These are phyloP conservation scores for Daedaleopsis nitida DNA, from an alignment of 768 basidiomycete species.

Conservation along the genomic window DNA sequence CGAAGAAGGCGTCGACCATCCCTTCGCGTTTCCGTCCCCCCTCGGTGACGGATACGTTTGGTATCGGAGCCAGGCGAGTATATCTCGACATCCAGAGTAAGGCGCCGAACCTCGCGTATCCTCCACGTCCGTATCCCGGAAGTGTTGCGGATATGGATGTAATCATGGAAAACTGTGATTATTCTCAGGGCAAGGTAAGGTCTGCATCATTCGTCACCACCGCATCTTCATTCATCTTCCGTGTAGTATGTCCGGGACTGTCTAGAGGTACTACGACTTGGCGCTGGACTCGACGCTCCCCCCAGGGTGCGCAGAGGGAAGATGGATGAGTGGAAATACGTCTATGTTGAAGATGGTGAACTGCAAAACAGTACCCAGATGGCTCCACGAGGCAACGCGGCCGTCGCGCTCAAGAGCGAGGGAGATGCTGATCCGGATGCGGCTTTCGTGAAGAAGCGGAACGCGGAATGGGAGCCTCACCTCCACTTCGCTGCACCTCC, in stretches of 20 bases:
- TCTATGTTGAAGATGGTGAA: conserved; percentile 69
- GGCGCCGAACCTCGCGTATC: conserved; percentile 72
- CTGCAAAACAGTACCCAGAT: conserved; percentile 42
- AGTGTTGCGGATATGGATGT: conserved; percentile 89
- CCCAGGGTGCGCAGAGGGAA: conserved; percentile 73
- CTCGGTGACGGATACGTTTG: conserved; percentile 60
- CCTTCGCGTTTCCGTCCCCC: conserved; percentile 52
- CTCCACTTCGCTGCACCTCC: conserved; percentile 53
- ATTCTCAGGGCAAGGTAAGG: conserved; percentile 71
- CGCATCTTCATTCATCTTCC: conserved; percentile 19
- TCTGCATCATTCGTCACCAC: neutral
- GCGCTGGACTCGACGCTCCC: conserved; percentile 84
- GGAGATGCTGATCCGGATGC: conserved; percentile 48
- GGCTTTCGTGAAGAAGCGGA: conserved; percentile 60
- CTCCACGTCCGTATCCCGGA: conserved; percentile 83
- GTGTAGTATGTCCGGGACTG: conserved; percentile 95
- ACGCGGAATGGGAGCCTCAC: conserved; percentile 62
- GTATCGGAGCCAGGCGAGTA: conserved; percentile 74
- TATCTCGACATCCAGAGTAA: conserved; percentile 73
- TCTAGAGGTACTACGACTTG: conserved; percentile 89
- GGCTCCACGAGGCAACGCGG: conserved; percentile 29
- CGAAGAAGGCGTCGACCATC: conserved; percentile 45
- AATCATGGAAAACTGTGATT: conserved; percentile 93
- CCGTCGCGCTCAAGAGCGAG: conserved; percentile 30
- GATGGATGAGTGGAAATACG: conserved; percentile 84